phyloP scores from a whole-genome alignment of 202 grass and related monocot species.

The Setaria viridis region DNA sequence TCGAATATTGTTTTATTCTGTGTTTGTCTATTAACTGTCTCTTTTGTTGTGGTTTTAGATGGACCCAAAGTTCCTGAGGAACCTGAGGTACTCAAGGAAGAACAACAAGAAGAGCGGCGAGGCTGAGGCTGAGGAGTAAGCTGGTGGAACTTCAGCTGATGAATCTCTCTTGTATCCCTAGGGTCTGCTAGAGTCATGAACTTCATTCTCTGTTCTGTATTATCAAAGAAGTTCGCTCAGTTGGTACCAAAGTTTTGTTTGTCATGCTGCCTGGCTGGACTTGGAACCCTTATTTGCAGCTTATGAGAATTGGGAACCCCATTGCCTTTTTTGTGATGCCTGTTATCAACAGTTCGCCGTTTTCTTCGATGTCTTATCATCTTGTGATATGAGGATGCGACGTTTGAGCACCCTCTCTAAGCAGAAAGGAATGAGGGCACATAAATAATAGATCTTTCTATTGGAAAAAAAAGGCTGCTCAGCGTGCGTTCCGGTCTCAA shows the following conservation, averaged over 20 bases:
- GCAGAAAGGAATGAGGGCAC: not conserved
- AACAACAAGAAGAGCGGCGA: slow-evolving; percentile 71
- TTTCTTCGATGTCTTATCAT: too few relatives aligned
- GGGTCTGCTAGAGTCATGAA: slow-evolving; percentile 30
- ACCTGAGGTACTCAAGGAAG: slow-evolving; percentile 96
- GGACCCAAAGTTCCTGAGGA: slow-evolving; percentile 96
- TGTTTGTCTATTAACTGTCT: not conserved
- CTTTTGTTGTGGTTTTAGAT: slow-evolving; percentile 51
- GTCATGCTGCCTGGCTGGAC: slow-evolving; percentile 22
- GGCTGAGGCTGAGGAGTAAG: slow-evolving; percentile 63
- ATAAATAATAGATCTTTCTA: too few relatives aligned
- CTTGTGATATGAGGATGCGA: too few relatives aligned
- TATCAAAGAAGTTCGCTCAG: not conserved
- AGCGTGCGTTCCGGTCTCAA: too few relatives aligned
- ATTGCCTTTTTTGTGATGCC: not conserved
- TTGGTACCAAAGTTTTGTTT: slow-evolving; percentile 9
- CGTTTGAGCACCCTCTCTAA: not conserved
- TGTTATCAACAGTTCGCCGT: not conserved
- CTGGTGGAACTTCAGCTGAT: not conserved
- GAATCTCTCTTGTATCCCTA: slow-evolving; percentile 41
- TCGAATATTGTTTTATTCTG: not conserved
- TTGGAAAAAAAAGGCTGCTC: too few relatives aligned
- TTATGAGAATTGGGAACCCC: not conserved
- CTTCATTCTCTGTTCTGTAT: slow-evolving; percentile 35
- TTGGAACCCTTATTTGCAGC: slow-evolving; percentile 30